phyloP scores from a whole-genome alignment of 768 basidiomycete genomes.

The Austroboletus eburneus region DNA sequence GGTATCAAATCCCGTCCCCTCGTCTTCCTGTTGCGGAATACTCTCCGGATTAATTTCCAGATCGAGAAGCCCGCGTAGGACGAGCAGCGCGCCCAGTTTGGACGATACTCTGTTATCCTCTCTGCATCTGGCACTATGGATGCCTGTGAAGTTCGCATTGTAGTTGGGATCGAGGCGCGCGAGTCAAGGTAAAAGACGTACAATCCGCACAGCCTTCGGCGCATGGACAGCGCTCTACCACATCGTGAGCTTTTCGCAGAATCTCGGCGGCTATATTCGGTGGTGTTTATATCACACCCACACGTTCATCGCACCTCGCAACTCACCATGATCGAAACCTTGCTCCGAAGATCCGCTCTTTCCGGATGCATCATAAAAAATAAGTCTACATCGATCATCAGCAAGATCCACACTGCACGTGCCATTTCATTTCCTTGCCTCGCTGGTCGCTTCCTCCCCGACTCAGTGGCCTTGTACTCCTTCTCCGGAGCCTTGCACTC shows the following conservation, averaged over 20 bases:
- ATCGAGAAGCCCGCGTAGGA: constrained; percentile 59
- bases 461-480: constrained; percentile 53
- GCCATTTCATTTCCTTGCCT: constrained; percentile 9
- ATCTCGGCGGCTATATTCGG: constrained; percentile 48
- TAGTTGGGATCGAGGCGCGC: neutral
- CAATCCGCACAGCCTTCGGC: constrained; percentile 67
- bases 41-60: constrained; percentile 36
- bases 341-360: constrained; percentile 70
- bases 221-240: constrained; percentile 62
- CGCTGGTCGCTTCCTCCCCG: constrained; percentile 63
- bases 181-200: constrained; percentile 28
- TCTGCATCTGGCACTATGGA: constrained; percentile 60
- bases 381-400: constrained; percentile 44
- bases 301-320: neutral
- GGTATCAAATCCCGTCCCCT: constrained; percentile 39
- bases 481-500: constrained; percentile 83
- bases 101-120: constrained; percentile 71
- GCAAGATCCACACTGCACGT: neutral
- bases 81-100: constrained; percentile 68
- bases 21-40: constrained; percentile 33
- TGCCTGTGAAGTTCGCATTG: constrained; percentile 41
- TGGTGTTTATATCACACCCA: neutral
- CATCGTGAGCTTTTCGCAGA: constrained; percentile 52
- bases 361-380: constrained; percentile 75
- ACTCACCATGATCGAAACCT: constrained; percentile 75